phyloP scores from a whole-genome alignment of 441 rosid species.

The Bocquillonia castaneifolia region DNA sequence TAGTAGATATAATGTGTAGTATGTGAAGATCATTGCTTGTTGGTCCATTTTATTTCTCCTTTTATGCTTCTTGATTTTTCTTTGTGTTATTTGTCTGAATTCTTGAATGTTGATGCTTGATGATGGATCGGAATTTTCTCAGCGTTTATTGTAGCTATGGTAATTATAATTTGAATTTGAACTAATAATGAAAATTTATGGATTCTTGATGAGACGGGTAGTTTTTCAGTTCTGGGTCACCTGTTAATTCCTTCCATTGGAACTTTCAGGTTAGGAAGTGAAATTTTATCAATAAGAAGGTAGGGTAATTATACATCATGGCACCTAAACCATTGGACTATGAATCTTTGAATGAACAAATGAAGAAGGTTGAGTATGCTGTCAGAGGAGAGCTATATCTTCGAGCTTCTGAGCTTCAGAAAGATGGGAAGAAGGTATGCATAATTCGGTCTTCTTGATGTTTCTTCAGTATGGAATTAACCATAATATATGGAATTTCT shows the following conservation, averaged over 20 bases:
- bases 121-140: neutral
- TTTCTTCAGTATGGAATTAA: neutral
- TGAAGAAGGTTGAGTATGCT: conserved; percentile 93
- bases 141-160: neutral
- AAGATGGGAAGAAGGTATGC: conserved; percentile 90
- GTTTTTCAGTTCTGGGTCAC: neutral
- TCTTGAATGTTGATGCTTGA: neutral
- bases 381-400: conserved; percentile 95
- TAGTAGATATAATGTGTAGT: too few species aligned
- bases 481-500: neutral
- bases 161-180: neutral
- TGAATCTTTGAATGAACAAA: conserved; percentile 71
- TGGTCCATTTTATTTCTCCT: neutral
- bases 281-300: conserved; percentile 15
- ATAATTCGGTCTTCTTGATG: conserved; percentile 1
- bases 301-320: conserved; percentile 35
- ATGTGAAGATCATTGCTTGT: too few species aligned
- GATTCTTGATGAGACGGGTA: neutral
- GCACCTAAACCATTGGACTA: conserved; percentile 65
- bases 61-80: neutral
- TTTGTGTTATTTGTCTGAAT: neutral
- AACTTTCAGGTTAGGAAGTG: conserved; percentile 20
- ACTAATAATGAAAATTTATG: neutral
- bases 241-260: neutral
- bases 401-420: conserved; percentile 97